Percentiles rank a stretch among this genome's conserved stretches.
phyloP scores from a whole-genome alignment of 1,284 basidiomycete genomes.

The Leccinum pachyderme region DNA sequence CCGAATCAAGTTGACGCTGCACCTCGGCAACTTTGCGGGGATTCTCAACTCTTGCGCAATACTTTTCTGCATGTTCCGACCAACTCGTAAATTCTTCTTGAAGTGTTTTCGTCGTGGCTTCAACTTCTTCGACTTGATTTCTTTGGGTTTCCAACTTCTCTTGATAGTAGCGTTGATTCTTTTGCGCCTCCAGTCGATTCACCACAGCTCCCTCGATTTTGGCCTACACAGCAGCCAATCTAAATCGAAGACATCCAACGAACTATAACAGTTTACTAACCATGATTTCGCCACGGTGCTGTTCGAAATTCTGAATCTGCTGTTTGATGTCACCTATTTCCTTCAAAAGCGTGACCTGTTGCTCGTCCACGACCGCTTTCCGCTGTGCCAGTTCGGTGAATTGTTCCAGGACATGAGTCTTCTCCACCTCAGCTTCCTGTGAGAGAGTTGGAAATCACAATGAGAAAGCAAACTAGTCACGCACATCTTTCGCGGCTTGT shows the following conservation, averaged over 20 bases:
- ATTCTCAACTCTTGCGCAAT: constrained; percentile 59
- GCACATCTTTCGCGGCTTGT: constrained; percentile 53
- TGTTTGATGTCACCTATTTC: constrained; percentile 46
- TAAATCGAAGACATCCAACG: neutral
- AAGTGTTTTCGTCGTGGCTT: constrained; percentile 47
- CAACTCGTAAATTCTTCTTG: constrained; percentile 65
- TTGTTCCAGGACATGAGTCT: constrained; percentile 47
- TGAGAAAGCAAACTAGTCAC: constrained; percentile 8
- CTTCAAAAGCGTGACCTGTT: constrained; percentile 40
- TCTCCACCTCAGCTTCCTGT: constrained; percentile 58
- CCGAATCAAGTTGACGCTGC: constrained; percentile 58
- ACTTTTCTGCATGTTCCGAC: constrained; percentile 61
- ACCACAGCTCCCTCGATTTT: constrained; percentile 46
- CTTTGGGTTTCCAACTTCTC: constrained; percentile 48
- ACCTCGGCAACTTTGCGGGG: constrained; percentile 57
- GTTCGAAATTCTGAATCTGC: constrained; percentile 49
- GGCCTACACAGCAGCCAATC: constrained; percentile 28
- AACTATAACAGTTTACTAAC: constrained; percentile 36
- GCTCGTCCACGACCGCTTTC: constrained; percentile 43
- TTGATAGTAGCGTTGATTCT: constrained; percentile 43
- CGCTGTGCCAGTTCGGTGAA: constrained; percentile 43
- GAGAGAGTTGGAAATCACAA: neutral
- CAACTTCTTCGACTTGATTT: constrained; percentile 39
- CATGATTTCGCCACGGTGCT: constrained; percentile 35
- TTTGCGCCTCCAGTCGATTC: constrained; percentile 48